These are phyloP conservation scores for Plasmopara viticola DNA, from an alignment of 352 stramenopile genomes.

Conservation along the genomic window DNA sequence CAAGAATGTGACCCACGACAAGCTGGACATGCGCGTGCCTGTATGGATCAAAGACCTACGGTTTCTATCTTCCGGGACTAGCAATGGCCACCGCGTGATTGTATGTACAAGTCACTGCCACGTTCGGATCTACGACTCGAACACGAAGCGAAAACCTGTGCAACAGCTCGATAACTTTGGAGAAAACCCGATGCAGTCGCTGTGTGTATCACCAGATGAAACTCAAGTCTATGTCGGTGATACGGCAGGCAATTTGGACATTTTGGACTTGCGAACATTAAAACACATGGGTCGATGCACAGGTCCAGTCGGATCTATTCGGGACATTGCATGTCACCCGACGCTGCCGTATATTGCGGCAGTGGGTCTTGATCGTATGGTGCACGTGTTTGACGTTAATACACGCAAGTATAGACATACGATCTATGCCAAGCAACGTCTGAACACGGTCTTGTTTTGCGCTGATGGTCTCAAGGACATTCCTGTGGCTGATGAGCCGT, in stretches of 20 bases:
- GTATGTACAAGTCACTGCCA: slow-evolving; percentile 75
- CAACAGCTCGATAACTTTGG: slow-evolving; percentile 59
- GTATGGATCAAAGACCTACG: slow-evolving; percentile 83
- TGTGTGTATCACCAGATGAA: slow-evolving; percentile 67
- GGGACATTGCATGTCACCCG: slow-evolving; percentile 84
- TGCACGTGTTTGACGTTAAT: slow-evolving; percentile 90
- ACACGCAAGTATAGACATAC: slow-evolving; percentile 64
- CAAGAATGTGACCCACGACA: slow-evolving; percentile 86
- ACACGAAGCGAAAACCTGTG: slow-evolving; percentile 74
- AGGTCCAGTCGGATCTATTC: slow-evolving; percentile 86
- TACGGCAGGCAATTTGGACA: slow-evolving; percentile 83
- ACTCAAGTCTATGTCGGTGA: slow-evolving; percentile 83
- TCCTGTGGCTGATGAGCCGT: slow-evolving; percentile 27
- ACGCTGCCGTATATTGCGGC: slow-evolving; percentile 86
- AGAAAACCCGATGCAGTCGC: slow-evolving; percentile 67
- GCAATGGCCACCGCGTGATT: slow-evolving; percentile 64
- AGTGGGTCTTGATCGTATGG: slow-evolving; percentile 91
- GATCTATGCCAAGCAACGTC: slow-evolving; percentile 81
- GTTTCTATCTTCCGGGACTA: slow-evolving; percentile 47
- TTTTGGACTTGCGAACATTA: slow-evolving; percentile 86
- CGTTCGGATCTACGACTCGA: slow-evolving; percentile 84
- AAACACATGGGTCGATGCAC: slow-evolving; percentile 84
- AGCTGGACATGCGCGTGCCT: slow-evolving; percentile 84
- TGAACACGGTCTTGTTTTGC: slow-evolving; percentile 90
- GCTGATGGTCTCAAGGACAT: slow-evolving; percentile 69